Conservation (phyloP, 768 basidiomycete genomes). For the Panellus pusillus region DNA sequence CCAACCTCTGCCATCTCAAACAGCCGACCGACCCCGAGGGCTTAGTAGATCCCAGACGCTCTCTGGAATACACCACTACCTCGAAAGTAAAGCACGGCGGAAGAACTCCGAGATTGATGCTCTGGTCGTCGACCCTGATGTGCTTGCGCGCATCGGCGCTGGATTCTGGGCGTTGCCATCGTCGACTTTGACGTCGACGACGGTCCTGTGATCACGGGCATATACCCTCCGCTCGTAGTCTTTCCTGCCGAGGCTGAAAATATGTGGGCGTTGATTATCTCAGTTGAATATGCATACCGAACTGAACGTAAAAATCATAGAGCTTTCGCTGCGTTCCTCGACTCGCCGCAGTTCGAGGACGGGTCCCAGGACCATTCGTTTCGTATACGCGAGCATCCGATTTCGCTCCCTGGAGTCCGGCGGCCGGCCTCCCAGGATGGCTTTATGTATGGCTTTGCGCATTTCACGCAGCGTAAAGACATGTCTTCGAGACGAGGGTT, state of each 20-base stretch:
- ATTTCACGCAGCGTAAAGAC: constrained; percentile 75
- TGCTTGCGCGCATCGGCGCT: constrained; percentile 54
- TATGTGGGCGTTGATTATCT: constrained; percentile 67
- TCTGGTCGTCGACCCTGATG: constrained; percentile 49
- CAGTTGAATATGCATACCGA: constrained; percentile 5
- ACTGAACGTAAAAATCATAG: constrained; percentile 39
- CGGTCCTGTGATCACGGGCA: constrained; percentile 73
- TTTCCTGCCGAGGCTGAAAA: constrained; percentile 74
- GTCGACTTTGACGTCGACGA: constrained; percentile 89
- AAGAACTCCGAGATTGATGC: constrained; percentile 37
- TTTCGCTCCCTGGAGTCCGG: constrained; percentile 27
- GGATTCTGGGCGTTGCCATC: constrained; percentile 68
- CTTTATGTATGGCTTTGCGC: constrained; percentile 74
- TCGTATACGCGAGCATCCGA: constrained; percentile 62
- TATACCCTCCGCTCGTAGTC: constrained; percentile 68
- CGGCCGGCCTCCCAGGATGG: constrained; percentile 52
- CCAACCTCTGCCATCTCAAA: background rate
- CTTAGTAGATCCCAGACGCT: constrained; percentile 49
- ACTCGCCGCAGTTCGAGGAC: constrained; percentile 82
- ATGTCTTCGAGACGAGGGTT: constrained; percentile 72
- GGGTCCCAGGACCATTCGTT: constrained; percentile 86
- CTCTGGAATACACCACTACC: constrained; percentile 36
- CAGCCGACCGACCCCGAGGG: constrained; percentile 4
- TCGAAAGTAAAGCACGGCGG: constrained; percentile 30
- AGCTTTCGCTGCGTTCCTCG: constrained; percentile 91